Conservation (phyloP, 208 protist genomes). For the Crithidia thermophila region DNA sequence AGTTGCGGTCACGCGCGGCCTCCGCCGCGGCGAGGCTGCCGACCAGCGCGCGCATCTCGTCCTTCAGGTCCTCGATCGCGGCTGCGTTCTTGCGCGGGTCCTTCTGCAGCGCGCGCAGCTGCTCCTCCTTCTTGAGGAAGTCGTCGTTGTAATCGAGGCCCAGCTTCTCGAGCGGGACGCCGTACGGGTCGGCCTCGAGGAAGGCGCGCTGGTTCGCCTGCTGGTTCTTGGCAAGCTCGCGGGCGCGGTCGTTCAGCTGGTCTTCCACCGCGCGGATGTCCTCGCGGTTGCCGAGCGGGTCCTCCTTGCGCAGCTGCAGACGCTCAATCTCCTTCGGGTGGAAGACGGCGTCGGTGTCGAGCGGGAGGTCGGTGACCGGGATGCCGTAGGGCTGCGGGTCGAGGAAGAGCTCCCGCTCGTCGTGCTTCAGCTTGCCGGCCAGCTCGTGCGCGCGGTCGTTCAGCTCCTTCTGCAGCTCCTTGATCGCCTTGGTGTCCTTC, state of each 20-base stretch:
- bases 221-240: slow-evolving; percentile 50
- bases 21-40: slow-evolving; percentile 46
- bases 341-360: slow-evolving; percentile 69
- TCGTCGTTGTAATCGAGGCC: slow-evolving; percentile 68
- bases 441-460: slow-evolving; percentile 70
- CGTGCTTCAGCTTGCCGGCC: slow-evolving; percentile 59
- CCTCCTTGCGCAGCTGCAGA: slow-evolving; percentile 52
- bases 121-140: slow-evolving; percentile 47
- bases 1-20: slow-evolving; percentile 53
- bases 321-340: slow-evolving; percentile 62
- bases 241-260: slow-evolving; percentile 57
- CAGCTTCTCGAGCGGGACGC: slow-evolving; percentile 67
- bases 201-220: slow-evolving; percentile 51
- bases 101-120: slow-evolving; percentile 59
- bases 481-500: slow-evolving; percentile 43
- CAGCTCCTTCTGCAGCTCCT: slow-evolving; percentile 41
- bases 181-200: slow-evolving; percentile 65
- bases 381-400: slow-evolving; percentile 65
- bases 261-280: slow-evolving; percentile 64
- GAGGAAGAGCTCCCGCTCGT: slow-evolving; percentile 76
- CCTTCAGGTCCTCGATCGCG: slow-evolving; percentile 53
- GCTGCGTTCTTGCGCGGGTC: slow-evolving; percentile 51
- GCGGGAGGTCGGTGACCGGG: slow-evolving; percentile 52
- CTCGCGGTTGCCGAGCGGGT: slow-evolving; percentile 38
- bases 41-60: slow-evolving; percentile 49